Evolutionary conservation across 2,329 filamentous ascomycete genomes (phyloP).

Genomic region (Aspergillus floridensis): DNA sequence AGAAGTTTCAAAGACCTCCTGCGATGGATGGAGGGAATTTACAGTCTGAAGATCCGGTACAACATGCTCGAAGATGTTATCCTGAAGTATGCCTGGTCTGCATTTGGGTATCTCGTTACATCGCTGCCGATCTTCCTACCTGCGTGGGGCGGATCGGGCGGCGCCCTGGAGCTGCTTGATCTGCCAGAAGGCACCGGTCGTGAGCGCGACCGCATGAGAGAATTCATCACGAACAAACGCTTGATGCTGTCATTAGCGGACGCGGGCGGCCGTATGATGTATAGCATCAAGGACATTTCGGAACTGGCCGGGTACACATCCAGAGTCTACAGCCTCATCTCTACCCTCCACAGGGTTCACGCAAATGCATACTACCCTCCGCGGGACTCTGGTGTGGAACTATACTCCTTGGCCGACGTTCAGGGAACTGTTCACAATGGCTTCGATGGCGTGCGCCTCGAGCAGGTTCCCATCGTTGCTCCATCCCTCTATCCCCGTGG

Average conservation of each 20-base stretch:
- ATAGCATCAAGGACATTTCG: slow-evolving; percentile 96
- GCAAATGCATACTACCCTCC: slow-evolving; percentile 79
- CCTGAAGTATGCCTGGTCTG: slow-evolving; percentile 97
- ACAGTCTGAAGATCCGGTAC: slow-evolving; percentile 95
- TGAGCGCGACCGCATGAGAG: slow-evolving; percentile 88
- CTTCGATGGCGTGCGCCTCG: slow-evolving; percentile 89
- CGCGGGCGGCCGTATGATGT: slow-evolving; percentile 98
- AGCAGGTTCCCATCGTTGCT: slow-evolving; percentile 89
- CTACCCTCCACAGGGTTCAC: slow-evolving; percentile 89
- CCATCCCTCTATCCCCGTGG: slow-evolving; percentile 84
- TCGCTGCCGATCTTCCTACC: slow-evolving; percentile 92
- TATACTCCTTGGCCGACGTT: slow-evolving; percentile 85
- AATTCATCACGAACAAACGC: slow-evolving; percentile 98
- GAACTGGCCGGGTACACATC: slow-evolving; percentile 96
- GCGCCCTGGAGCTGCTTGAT: slow-evolving; percentile 62
- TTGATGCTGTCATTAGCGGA: slow-evolving; percentile 97
- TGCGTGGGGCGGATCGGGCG: slow-evolving; percentile 84
- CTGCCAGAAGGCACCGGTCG: slow-evolving; percentile 43
- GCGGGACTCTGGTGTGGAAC: slow-evolving; percentile 66
- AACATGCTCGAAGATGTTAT: slow-evolving; percentile 99
- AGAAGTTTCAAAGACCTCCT: slow-evolving; percentile 90
- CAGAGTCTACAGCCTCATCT: slow-evolving; percentile 91
- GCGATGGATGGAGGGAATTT: slow-evolving; percentile 97
- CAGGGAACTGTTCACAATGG: slow-evolving; percentile 93
- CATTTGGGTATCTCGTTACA: slow-evolving; percentile 90